Base-by-base conservation (phyloP, 345 rosid genomes). In the Camelina laxa region DNA sequence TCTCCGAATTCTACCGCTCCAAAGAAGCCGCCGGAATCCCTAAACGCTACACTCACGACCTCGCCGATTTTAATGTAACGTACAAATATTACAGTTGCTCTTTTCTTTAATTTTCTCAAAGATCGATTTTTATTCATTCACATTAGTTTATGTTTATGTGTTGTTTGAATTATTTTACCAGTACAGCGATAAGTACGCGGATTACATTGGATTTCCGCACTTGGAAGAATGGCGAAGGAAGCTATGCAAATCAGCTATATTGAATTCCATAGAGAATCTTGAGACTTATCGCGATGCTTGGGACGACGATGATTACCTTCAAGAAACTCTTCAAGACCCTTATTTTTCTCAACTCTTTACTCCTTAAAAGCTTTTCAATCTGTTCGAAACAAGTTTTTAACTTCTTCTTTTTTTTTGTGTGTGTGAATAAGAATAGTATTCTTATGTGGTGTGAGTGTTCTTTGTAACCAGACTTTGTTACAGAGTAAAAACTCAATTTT, bases 211-310 rank as follows among this genome's bases (percentile, higher is more conserved):
- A 1, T 89, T 87, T 41, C 96, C 93, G 11, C 97, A 63, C 74
- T 63, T 89, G 24, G 96, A 93, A 74, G 90, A 86, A 66, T 93
- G 97, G 98, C 91, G 92, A 80, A 93, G 83, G 74, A 51, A 70
- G 38, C 80, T 93, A 0, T 88, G 92, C 69, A 12, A 85, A 92
- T 0, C 38, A 35, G 76, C 91, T 7, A 0, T 91, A 3, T 3
- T 69, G 9, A 89, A 91, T 24, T 78, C 87, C 2, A 30, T 70
- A 0, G 85, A 64, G 22, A 84, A 91, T 72, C 30, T 88, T 65
- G 98, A 89, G 65, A 83, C 85, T 0, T 93, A 75, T 33, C 82
- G 91, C 1, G 98, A 93, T 70, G 80, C 87, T 7, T 87, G 88
- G 94, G 91, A 90, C 4, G 91, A 92, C 53, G 85, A 89, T 58